phyloP scores from a whole-genome alignment of 2,329 filamentous ascomycete genomes.

The Aspergillus sojae region DNA sequence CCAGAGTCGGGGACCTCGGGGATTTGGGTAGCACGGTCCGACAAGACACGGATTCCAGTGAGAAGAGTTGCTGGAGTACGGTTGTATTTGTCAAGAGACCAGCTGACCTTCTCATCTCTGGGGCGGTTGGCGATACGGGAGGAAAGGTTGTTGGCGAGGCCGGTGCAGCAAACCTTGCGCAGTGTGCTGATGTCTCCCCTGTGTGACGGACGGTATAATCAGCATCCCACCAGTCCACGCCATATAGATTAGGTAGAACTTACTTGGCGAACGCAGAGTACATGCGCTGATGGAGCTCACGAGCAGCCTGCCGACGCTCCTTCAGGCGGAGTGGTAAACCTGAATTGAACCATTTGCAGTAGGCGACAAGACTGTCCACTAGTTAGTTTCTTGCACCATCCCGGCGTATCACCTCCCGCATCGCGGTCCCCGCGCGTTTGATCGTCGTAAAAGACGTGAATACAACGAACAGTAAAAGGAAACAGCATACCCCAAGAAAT shows the following conservation, averaged over 20 bases:
- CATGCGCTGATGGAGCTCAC: conserved; percentile 48
- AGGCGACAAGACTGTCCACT: conserved; percentile 31
- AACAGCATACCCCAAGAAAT: conserved; percentile 37
- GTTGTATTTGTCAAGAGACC: conserved; percentile 42
- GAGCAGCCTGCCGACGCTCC: conserved; percentile 40
- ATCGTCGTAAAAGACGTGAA: background rate
- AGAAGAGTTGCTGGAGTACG: conserved; percentile 40
- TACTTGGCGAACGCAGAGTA: conserved; percentile 52
- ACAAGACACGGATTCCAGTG: conserved; percentile 41
- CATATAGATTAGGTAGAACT: conserved; percentile 24
- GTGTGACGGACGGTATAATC: background rate
- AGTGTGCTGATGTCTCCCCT: conserved; percentile 41
- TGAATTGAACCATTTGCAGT: conserved; percentile 36
- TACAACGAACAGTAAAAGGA: background rate
- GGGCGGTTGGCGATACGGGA: conserved; percentile 39
- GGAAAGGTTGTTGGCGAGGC: conserved; percentile 38
- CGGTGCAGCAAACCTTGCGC: conserved; percentile 41
- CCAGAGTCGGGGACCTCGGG: conserved; percentile 42
- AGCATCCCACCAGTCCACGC: conserved; percentile 16
- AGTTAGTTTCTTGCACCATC: conserved; percentile 2
- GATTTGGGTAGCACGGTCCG: conserved; percentile 46
- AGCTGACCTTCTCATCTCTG: conserved; percentile 33
- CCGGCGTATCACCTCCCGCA: background rate
- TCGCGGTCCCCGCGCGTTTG: background rate
- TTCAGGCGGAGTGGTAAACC: conserved; percentile 37